Evolutionary conservation across 2,329 filamentous ascomycete genomes (phyloP), one percentile per base, ranked within the genome.

Genomic region (Coleophoma eucalyptorum): DNA sequence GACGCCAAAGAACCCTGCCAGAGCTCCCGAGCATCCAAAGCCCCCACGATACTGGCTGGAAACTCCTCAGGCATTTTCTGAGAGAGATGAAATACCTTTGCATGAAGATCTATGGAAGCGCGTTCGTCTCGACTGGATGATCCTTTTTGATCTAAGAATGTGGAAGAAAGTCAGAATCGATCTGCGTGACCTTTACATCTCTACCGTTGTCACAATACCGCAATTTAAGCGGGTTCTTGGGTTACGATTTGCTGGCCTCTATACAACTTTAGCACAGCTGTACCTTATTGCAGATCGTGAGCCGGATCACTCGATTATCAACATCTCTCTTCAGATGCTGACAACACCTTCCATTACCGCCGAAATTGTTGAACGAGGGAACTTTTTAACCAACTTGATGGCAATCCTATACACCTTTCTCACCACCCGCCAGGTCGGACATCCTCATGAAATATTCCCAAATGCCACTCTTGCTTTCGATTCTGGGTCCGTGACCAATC

Each of bases 251-350:
- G 90, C 95, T 48, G 93, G 91, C 1, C 77, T 99, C 3, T 99
- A 99, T 70, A 97, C 94, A 2, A 89, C 89, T 2, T 74, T 99
- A 44, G 92, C 94, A 5, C 93, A 99, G 66, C 76, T 99, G 3
- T 99, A 97, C 67, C 80, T 99, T 31, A 94, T 99, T 57, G 93
- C 93, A 13, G 94, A 99, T 65, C 81, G 94, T 56, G 94, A 99
- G 67, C 94, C 94, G 2, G 94, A 99, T 64, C 93, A 97, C 69
- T 97, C 93, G 11, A 97, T 99, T 65, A 96, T 99, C 75, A 97
- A 97, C 65, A 81, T 99, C 35, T 97, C 93, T 4, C 75, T 97
- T 31, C 94, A 99, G 66, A 95, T 99, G 83, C 76, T 99, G 55
- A 99, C 94, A 0, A 97, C 94, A 0, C 92, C 94, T 2, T 96